Evolutionary conservation across 148 eudicot species (phyloP), one percentile per base, ranked within the genome.

Genomic region (Fagopyrum esculentum): DNA sequence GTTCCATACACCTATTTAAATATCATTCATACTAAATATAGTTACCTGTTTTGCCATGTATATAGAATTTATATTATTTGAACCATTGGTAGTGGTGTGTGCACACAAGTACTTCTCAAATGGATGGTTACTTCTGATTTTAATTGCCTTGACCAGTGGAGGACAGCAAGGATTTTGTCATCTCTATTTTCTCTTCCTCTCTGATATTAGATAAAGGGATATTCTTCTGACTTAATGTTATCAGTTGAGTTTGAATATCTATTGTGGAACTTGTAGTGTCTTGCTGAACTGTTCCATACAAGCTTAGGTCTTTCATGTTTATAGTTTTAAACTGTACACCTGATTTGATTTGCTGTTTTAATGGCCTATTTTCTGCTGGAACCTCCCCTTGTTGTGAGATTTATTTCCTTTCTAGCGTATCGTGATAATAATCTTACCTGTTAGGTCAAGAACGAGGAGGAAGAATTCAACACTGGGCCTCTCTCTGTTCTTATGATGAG

Each of bases 391-490:
- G 5, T 48, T 26, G 6, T 26, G 6, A 29, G 50, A 44, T 10
- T 17, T 4, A 57, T 26, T 59, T 73, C 74, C 75, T 60, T 3
- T 48, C 70, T 54, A 66, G 69, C 3, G 3, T 6, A 44, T 57
- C 10, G 3, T 19, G 1, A 64, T 56, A 45, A 4, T 55, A 64
- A 12, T 26, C 13, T 45, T 46, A 57, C 57, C 11, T 73, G 12
- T 46, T 87, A 91, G 91, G 87, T 71, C 50, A 93, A 93, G 89
- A 93, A 87, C 74, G 94, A 93, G 83, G 98, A 93, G 76, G 96
- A 91, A 82, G 97, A 93, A 76, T 93, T 91, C 86, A 91, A 85
- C 87, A 93, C 97, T 9, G 98, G 98, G 15, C 98, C 97, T 29
- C 88, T 91, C 66, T 93, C 94, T 78, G 92, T 91, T 49, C 85